These are phyloP conservation scores for Cryphonectria parasitica DNA, from an alignment of 2,329 filamentous ascomycete species.

Conservation along the genomic window DNA sequence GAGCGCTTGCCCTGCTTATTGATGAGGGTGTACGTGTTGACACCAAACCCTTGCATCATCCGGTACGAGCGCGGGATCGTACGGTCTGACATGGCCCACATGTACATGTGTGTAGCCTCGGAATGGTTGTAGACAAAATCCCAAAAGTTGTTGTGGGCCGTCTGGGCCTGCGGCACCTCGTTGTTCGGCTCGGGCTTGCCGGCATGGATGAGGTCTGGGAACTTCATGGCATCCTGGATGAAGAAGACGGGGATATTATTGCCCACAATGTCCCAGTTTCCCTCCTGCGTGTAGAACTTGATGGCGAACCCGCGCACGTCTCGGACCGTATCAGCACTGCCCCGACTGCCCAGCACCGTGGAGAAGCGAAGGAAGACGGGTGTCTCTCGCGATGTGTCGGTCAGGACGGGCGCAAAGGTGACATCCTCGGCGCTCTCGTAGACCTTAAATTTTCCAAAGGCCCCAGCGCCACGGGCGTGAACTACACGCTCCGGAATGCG, in stretches of 20 bases:
- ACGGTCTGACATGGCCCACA: constrained; percentile 79
- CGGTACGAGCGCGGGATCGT: constrained; percentile 74
- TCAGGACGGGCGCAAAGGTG: constrained; percentile 65
- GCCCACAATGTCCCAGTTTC: constrained; percentile 75
- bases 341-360: constrained; percentile 74
- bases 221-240: constrained; percentile 76
- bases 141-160: constrained; percentile 78
- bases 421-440: constrained; percentile 66
- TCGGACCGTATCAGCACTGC: constrained; percentile 80
- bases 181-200: constrained; percentile 72
- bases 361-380: constrained; percentile 76
- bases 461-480: constrained; percentile 39
- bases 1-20: constrained; percentile 70
- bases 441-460: constrained; percentile 62
- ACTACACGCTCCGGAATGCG: constrained; percentile 42
- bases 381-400: constrained; percentile 64
- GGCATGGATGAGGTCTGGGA: constrained; percentile 67
- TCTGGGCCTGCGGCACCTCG: constrained; percentile 72
- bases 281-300: constrained; percentile 78
- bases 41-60: constrained; percentile 87
- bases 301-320: constrained; percentile 81
- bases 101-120: constrained; percentile 77
- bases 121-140: constrained; percentile 71
- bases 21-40: constrained; percentile 75
- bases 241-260: constrained; percentile 80